Evolutionary conservation across 805 yeast species (phyloP), one percentile per base, ranked within the genome.

Genomic region (Clavispora asparagi): DNA sequence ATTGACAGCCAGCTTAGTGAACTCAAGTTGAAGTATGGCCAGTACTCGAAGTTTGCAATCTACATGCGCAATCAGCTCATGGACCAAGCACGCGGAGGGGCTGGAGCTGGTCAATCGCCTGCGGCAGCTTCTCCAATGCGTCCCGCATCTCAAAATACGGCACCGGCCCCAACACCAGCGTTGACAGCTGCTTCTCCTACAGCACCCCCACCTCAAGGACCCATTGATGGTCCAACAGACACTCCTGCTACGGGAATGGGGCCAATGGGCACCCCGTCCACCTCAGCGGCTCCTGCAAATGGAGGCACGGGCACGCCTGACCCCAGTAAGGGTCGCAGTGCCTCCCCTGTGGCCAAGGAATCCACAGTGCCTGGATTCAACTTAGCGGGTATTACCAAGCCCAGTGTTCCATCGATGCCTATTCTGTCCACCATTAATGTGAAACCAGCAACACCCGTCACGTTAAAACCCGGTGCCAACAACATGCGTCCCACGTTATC

Each of bases 341-440:
- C 45, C 7, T 35, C 41, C 13, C 42, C 40, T 7, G 41, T 48
- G 9, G 43, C 52, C 16, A 50, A 48, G 37, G 54, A 52, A 13
- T 49, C 43, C 3, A 33, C 37, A 17, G 42, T 49, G n/a, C 51
- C 56, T 2, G 58, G 58, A 12, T 53, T 68, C 36, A 69, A 67
- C 45, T 60, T 70, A 30, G 55, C 68, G 25, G 75, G 68, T 43
- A 68, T 67, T 31, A 74, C 77, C 25, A 76, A 79, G 47, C 77
- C 83, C 17, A 67, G 76, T 40, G 79, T 77, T 27, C 87, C 89
- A 1, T 75, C 83, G n/a, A 71, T 84, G 31, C 85, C 87, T 1
- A 83, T 92, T 35, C 83, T 96, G 1, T 77, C 77, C 39, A 81
- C 78, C 16, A 71, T 94, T 43, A 76, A 82, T 43, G 81, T 88